phyloP scores from a whole-genome alignment of 1,284 basidiomycete species.

The Mycena sp. region DNA sequence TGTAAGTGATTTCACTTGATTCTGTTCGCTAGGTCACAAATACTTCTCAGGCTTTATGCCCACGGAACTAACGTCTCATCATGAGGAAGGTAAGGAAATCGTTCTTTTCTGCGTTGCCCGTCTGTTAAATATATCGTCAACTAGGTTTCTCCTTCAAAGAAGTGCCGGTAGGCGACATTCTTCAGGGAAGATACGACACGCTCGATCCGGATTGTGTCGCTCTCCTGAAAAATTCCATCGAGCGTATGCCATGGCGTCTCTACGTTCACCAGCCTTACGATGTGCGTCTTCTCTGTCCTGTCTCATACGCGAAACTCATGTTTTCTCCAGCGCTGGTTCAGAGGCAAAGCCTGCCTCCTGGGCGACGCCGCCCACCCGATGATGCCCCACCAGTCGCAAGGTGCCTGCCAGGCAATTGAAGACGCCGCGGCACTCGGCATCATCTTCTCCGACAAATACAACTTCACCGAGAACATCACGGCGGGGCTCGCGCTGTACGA shows the following conservation, averaged over 20 bases:
- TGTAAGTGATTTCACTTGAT: conserved; percentile 29
- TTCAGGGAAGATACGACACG: conserved; percentile 41
- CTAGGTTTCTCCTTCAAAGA: conserved; percentile 42
- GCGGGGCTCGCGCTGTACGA: conserved; percentile 43
- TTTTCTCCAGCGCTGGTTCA: conserved; percentile 35
- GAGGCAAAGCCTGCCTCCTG: conserved; percentile 40
- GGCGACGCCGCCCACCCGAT: conserved; percentile 48
- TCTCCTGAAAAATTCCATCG: conserved; percentile 42
- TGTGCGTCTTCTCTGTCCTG: conserved; percentile 27
- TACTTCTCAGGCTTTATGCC: conserved; percentile 44
- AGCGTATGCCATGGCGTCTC: conserved; percentile 48
- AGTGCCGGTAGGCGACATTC: conserved; percentile 42
- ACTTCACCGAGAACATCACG: conserved; percentile 39
- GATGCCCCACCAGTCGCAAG: conserved; percentile 47
- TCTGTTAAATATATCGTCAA: not conserved
- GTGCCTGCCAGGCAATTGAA: conserved; percentile 47
- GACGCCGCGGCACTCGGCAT: conserved; percentile 47
- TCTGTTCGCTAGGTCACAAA: not conserved
- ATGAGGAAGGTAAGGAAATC: conserved; percentile 36
- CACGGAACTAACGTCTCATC: conserved; percentile 44
- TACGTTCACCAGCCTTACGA: conserved; percentile 45
- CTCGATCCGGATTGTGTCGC: conserved; percentile 43
- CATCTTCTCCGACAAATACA: conserved; percentile 43
- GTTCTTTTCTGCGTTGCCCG: not conserved
- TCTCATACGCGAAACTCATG: not conserved